Conservation (phyloP, 2,329 filamentous ascomycete genomes). For the Pyrenochaeta sp. region DNA sequence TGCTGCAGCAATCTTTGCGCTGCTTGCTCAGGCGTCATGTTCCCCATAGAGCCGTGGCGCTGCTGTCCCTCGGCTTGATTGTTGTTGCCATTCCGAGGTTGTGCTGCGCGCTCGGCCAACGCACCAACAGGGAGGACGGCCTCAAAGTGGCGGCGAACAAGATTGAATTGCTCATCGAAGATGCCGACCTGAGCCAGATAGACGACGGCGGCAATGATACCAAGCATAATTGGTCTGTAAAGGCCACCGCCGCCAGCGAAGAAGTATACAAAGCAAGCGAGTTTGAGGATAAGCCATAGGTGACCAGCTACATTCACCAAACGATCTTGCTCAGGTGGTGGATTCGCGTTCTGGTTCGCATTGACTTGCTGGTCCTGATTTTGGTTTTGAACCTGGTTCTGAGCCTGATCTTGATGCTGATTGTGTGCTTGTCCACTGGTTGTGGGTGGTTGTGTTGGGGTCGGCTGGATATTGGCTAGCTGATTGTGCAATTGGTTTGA, state of each 20-base stretch:
- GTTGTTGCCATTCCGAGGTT: slow-evolving; percentile 1
- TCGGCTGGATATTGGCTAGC: slow-evolving; percentile 25
- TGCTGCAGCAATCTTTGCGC: slow-evolving; percentile 52
- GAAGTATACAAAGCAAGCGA: slow-evolving; percentile 68
- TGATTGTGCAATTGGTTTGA: slow-evolving; percentile 24
- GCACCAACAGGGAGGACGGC: slow-evolving; percentile 46
- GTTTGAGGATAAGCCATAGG: slow-evolving; percentile 66
- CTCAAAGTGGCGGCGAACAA: slow-evolving; percentile 55
- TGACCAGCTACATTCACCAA: slow-evolving; percentile 45
- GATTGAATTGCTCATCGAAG: slow-evolving; percentile 50
- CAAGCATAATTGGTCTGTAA: slow-evolving; percentile 52
- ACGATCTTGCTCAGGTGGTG: slow-evolving; percentile 33
- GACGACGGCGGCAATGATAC: slow-evolving; percentile 50
- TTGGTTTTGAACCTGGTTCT: slow-evolving; percentile 16
- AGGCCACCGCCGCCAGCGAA: slow-evolving; percentile 58
- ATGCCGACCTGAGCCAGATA: slow-evolving; percentile 54
- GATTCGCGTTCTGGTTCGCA: slow-evolving; percentile 18
- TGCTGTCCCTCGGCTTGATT: slow-evolving; percentile 4
- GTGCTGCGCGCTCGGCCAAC: slow-evolving; percentile 28
- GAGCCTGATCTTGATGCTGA: slow-evolving; percentile 14
- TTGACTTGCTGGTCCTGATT: slow-evolving; percentile 17
- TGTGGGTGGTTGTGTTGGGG: slow-evolving; percentile 24
- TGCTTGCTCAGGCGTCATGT: slow-evolving; percentile 52
- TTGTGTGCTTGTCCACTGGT: slow-evolving; percentile 15
- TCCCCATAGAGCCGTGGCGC: slow-evolving; percentile 15